phyloP scores from a whole-genome alignment of 192 early-diverging fungal genomes.

The Tieghemiomyces parasiticus region DNA sequence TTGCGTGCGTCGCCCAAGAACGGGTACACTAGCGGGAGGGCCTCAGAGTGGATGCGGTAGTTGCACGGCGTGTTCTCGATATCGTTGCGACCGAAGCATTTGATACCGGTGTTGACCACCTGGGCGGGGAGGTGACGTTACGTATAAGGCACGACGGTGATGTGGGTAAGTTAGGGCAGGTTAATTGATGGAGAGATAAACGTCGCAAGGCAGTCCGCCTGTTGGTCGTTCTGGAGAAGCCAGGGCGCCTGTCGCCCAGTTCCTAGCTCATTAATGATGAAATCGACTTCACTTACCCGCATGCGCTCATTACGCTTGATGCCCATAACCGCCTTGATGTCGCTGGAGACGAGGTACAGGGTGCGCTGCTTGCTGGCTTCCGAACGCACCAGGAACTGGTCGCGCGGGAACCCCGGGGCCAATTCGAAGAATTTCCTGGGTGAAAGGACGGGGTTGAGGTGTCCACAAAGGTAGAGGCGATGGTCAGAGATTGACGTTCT shows the following conservation, averaged over 20 bases:
- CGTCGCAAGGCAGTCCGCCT: too few relatives aligned
- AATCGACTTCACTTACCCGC: constrained; percentile 21
- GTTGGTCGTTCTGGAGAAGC: too few relatives aligned
- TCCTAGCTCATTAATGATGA: too few relatives aligned
- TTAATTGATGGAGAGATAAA: too few relatives aligned
- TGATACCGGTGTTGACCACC: constrained; percentile 90
- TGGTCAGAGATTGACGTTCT: too few relatives aligned
- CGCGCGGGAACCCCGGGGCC: constrained; percentile 48
- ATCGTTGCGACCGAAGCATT: constrained; percentile 65
- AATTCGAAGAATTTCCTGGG: constrained; percentile 70
- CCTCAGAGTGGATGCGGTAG: constrained; percentile 55
- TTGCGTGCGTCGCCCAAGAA: constrained; percentile 29
- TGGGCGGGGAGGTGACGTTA: too few relatives aligned
- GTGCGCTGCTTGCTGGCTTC: constrained; percentile 46
- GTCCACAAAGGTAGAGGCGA: too few relatives aligned
- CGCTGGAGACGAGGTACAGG: constrained; percentile 74
- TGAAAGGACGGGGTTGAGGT: too few relatives aligned
- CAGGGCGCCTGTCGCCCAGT: too few relatives aligned
- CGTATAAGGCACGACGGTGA: too few relatives aligned
- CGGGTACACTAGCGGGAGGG: constrained; percentile 40
- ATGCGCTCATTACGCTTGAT: constrained; percentile 42
- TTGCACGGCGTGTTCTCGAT: constrained; percentile 36
- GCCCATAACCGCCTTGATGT: constrained; percentile 57
- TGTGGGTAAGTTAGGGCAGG: too few relatives aligned
- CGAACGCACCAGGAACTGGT: constrained; percentile 82